Evolutionary conservation across 2,329 filamentous ascomycete species (phyloP).

Genomic region (Penicillium palitans): DNA sequence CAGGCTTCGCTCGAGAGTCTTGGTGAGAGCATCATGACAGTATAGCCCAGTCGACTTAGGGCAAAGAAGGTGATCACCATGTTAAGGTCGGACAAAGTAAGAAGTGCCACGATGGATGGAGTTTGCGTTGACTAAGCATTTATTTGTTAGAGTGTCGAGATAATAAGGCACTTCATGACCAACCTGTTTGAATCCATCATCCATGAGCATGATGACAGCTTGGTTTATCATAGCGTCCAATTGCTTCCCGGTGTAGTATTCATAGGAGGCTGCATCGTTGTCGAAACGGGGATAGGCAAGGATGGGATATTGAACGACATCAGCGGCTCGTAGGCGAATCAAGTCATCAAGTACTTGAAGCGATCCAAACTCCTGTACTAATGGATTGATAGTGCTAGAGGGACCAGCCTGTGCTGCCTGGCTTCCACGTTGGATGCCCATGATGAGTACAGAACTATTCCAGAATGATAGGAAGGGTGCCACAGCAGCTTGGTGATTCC

Average conservation of each 20-base stretch:
- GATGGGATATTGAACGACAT: constrained; percentile 43
- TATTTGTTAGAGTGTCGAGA: neutral
- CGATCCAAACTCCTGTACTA: constrained; percentile 39
- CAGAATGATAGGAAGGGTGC: neutral
- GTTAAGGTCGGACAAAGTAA: constrained; percentile 44
- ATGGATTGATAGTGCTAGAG: constrained; percentile 9
- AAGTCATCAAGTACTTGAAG: constrained; percentile 47
- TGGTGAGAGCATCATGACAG: constrained; percentile 46
- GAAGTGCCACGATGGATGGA: constrained; percentile 38
- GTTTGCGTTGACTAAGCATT: constrained; percentile 19
- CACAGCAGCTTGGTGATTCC: neutral
- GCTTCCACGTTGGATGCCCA: constrained; percentile 24
- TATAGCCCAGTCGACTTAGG: constrained; percentile 48
- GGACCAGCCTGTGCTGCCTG: constrained; percentile 9
- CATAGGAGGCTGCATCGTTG: constrained; percentile 38
- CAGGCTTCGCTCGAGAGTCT: constrained; percentile 45
- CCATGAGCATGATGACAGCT: constrained; percentile 34
- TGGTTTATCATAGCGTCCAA: constrained; percentile 40
- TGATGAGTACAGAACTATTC: constrained; percentile 1
- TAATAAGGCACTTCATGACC: neutral
- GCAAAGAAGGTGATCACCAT: constrained; percentile 49
- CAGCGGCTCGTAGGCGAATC: constrained; percentile 41
- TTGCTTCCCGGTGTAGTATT: constrained; percentile 45
- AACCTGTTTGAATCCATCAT: constrained; percentile 31
- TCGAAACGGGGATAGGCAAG: constrained; percentile 43